phyloP scores from a whole-genome alignment of 2,329 filamentous ascomycete species.

The Verticillium alfalfae region DNA sequence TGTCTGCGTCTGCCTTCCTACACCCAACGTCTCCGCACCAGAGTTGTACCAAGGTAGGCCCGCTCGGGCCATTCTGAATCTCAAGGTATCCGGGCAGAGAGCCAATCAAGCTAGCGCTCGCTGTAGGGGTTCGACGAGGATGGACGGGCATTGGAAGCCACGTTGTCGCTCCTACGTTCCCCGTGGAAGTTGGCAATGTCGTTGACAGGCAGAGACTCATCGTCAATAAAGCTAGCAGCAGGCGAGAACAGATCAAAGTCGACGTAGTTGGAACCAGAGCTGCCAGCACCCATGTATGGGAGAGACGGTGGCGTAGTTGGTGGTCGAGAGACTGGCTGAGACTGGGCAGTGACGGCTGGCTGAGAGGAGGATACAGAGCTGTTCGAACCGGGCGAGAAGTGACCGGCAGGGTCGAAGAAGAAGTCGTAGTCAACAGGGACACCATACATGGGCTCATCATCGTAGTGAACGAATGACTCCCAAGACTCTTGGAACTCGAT shows the following conservation, averaged over 20 bases:
- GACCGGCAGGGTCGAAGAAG: conserved; percentile 35
- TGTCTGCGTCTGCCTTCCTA: neutral
- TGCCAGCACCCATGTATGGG: conserved; percentile 33
- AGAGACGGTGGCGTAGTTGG: conserved; percentile 16
- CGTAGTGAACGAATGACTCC: conserved; percentile 41
- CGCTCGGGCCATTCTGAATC: neutral
- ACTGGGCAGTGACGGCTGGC: conserved; percentile 18
- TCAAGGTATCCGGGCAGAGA: neutral
- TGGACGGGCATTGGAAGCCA: neutral
- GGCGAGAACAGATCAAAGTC: conserved; percentile 55
- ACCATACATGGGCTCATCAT: conserved; percentile 26
- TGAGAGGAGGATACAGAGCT: conserved; percentile 27
- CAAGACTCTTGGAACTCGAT: conserved; percentile 23
- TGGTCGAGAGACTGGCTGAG: conserved; percentile 7
- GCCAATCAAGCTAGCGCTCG: neutral
- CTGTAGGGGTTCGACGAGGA: neutral
- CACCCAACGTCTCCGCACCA: neutral
- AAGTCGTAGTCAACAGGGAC: conserved; percentile 37
- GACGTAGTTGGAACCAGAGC: conserved; percentile 36
- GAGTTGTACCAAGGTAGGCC: neutral
- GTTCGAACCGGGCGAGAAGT: conserved; percentile 30
- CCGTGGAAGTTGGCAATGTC: conserved; percentile 6
- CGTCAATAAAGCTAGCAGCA: conserved; percentile 39
- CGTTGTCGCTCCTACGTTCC: neutral
- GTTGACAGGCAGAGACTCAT: conserved; percentile 34